Percentiles rank a stretch among this genome's conserved stretches.
These are phyloP conservation scores for Mycotypha africana DNA, from an alignment of 371 early-diverging fungal genomes.

Conservation along the genomic window DNA sequence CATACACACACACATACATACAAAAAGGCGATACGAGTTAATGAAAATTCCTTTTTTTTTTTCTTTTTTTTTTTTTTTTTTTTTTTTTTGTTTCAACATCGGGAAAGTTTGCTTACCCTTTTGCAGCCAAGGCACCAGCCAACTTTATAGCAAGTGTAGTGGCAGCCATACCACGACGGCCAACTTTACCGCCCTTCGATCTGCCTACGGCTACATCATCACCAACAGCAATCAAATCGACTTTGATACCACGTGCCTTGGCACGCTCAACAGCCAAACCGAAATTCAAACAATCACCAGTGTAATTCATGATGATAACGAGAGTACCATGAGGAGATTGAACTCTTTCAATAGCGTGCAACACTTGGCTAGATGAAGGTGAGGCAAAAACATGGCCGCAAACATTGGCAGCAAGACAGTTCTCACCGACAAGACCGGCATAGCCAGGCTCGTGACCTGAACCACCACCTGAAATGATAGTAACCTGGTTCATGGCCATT, in stretches of 20 bases:
- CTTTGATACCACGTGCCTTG: slow-evolving; percentile 63
- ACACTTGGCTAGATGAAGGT: slow-evolving; percentile 69
- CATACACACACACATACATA: too few relatives aligned
- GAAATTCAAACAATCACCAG: slow-evolving; percentile 78
- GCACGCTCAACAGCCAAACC: slow-evolving; percentile 76
- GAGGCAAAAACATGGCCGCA: slow-evolving; percentile 85
- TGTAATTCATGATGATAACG: slow-evolving; percentile 82
- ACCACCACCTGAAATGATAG: slow-evolving; percentile 79
- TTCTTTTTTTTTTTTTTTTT: too few relatives aligned
- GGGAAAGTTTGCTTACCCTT: slow-evolving; percentile 32
- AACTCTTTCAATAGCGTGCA: slow-evolving; percentile 61
- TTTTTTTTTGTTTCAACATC: too few relatives aligned
- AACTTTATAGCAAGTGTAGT: slow-evolving; percentile 76
- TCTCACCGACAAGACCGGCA: slow-evolving; percentile 70
- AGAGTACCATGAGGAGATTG: slow-evolving; percentile 65
- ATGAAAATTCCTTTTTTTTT: too few relatives aligned
- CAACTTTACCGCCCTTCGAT: slow-evolving; percentile 58
- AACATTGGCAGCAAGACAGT: slow-evolving; percentile 67
- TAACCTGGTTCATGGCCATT: slow-evolving; percentile 58
- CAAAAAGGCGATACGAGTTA: slow-evolving; percentile 21
- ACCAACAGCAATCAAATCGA: slow-evolving; percentile 68
- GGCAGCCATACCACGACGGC: slow-evolving; percentile 77
- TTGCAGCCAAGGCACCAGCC: slow-evolving; percentile 64
- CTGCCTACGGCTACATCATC: slow-evolving; percentile 76
- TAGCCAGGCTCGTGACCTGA: slow-evolving; percentile 85